phyloP scores from a whole-genome alignment of 495 filamentous ascomycete genomes.

The Daldinia caldariorum region DNA sequence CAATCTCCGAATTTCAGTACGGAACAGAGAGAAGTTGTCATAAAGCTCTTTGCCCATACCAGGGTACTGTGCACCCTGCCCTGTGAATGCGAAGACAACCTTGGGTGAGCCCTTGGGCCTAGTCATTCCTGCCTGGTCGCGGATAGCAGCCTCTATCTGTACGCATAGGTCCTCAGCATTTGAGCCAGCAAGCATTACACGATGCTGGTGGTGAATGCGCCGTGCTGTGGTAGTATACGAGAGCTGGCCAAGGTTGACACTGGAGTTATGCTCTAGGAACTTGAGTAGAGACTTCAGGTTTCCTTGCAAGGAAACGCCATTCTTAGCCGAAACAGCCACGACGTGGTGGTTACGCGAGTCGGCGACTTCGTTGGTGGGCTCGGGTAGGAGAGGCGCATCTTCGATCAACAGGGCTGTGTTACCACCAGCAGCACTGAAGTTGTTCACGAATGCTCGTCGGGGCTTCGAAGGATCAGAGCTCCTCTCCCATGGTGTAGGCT shows the following conservation, averaged over 20 bases:
- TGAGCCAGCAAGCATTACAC: constrained; percentile 60
- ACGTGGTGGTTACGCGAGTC: constrained; percentile 55
- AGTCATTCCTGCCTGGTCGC: constrained; percentile 12
- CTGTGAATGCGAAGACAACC: constrained; percentile 45
- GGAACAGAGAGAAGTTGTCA: constrained; percentile 64
- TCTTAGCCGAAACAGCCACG: constrained; percentile 61
- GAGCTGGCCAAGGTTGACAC: constrained; percentile 50
- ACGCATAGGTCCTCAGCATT: constrained; percentile 41
- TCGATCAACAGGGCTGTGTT: constrained; percentile 65
- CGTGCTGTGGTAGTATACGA: constrained; percentile 80
- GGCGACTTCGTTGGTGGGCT: background rate
- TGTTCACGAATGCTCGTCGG: constrained; percentile 61
- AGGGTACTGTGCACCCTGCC: constrained; percentile 59
- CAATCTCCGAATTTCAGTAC: constrained; percentile 65
- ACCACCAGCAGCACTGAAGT: constrained; percentile 64
- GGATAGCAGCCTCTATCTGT: constrained; percentile 1
- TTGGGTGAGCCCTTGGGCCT: constrained; percentile 33
- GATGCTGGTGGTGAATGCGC: constrained; percentile 71
- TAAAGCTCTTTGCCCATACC: constrained; percentile 70
- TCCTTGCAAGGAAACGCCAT: constrained; percentile 36
- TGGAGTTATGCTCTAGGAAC: constrained; percentile 57
- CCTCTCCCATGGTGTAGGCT: constrained; percentile 54
- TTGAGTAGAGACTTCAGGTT: constrained; percentile 46
- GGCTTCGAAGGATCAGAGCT: constrained; percentile 25
- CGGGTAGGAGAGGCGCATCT: constrained; percentile 47